Evolutionary conservation across 805 yeast genomes (phyloP), one percentile per base, ranked within the genome.

Genomic region (Suhomyces faveliae): DNA sequence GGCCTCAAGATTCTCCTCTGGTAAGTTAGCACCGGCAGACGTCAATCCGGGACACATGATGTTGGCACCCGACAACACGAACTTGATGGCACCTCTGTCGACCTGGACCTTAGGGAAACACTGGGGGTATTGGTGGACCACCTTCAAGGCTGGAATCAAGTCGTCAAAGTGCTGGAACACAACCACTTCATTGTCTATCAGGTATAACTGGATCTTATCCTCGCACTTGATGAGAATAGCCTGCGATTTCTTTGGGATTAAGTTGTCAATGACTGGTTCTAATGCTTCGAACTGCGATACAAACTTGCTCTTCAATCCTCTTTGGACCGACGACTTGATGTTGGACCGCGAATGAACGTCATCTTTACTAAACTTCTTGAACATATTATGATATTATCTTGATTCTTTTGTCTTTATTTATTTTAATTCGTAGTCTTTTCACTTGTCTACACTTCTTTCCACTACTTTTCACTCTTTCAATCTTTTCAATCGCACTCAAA

Each of bases 41-140:
- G 96, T 89, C 53, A 89, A 76, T 15, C 97, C 97, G 3, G 96
- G 96, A 68, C 97, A 91, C 98, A 91, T 91, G 60, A 91, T 87
- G 61, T 91, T 91, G 23, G 97, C 97, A 48, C 97, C 98, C 3
- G 96, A 85, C n/a, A 91, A 71, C 21, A 91, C 94, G 61, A 91
- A 91, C 67, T 91, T 91, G 64, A 91, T 91, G 44, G 98, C 98
- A 49, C 98, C 98, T 63, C 97, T 79, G 61, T 91, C 98, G 10
- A 92, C 97, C 62, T 84, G 87, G 39, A 91, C 95, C 29, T 79
- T 71, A 19, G 97, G 97, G 70, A 91, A 91, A 30, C 84, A 80
- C 8, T 78, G 76, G 4, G 97, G 96, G 62, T 85, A 88, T 64
- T 82, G 82, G 68, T 89, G 96, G 24, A 89, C 89, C 13, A 85